These are phyloP conservation scores for Ceriops tagal DNA, from an alignment of 345 rosid species.

Conservation along the genomic window DNA sequence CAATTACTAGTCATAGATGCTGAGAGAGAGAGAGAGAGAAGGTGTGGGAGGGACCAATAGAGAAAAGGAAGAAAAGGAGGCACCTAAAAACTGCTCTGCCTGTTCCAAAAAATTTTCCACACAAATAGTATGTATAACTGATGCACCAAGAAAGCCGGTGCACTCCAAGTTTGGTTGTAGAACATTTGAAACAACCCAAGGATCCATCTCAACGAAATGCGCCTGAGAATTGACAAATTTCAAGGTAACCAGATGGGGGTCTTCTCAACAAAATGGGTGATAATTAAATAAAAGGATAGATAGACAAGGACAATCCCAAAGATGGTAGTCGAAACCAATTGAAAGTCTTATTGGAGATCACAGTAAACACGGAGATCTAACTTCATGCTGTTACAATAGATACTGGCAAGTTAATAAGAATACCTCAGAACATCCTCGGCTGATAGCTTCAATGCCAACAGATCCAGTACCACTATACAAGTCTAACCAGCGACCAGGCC, in stretches of 20 bases:
- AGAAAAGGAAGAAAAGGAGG: constrained; percentile 25
- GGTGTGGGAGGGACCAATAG: not conserved
- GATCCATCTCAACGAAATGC: constrained; percentile 99
- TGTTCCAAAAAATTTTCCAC: constrained; percentile 70
- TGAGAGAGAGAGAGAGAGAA: too few species aligned
- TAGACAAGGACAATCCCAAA: not conserved
- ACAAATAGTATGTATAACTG: constrained; percentile 67
- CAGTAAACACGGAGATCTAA: not conserved
- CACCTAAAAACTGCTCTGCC: constrained; percentile 64
- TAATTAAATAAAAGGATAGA: not conserved
- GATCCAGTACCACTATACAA: constrained; percentile 96
- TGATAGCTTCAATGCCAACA: constrained; percentile 89
- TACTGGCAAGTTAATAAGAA: not conserved
- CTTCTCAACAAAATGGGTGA: too few species aligned
- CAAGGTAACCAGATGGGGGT: not conserved
- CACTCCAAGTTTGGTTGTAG: constrained; percentile 81
- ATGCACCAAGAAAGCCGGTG: constrained; percentile 78
- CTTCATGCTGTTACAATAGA: not conserved
- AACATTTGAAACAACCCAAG: constrained; percentile 88
- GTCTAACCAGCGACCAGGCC: constrained; percentile 94
- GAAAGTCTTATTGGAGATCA: constrained; percentile 4
- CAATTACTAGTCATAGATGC: too few species aligned
- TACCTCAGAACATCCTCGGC: constrained; percentile 85
- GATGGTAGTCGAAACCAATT: not conserved
- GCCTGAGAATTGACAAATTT: constrained; percentile 40